These are phyloP conservation scores for Penicillium griseofulvum DNA, from an alignment of 2,329 filamentous ascomycete genomes.

Conservation along the genomic window DNA sequence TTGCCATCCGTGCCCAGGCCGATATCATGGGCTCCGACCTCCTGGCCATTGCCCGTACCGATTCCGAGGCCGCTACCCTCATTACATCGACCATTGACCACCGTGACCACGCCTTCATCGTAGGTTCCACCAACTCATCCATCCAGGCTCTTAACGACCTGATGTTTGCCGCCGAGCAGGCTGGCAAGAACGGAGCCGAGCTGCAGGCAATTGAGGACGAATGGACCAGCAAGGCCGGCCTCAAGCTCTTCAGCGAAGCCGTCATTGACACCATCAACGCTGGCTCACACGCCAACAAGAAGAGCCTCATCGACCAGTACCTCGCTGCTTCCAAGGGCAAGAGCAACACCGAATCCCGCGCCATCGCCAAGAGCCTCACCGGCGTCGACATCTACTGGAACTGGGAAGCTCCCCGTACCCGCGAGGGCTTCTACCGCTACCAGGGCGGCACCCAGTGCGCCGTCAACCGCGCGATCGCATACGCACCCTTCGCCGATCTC, in stretches of 20 bases:
- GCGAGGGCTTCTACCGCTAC: conserved; percentile 93
- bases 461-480: conserved; percentile 84
- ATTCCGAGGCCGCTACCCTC: conserved; percentile 95
- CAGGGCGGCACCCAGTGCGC: conserved; percentile 88
- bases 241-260: conserved; percentile 88
- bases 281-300: conserved; percentile 64
- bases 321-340: conserved; percentile 70
- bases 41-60: conserved; percentile 86
- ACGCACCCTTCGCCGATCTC: conserved; percentile 88
- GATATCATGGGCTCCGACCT: conserved; percentile 97
- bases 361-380: conserved; percentile 71
- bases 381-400: conserved; percentile 85
- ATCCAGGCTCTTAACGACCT: conserved; percentile 84
- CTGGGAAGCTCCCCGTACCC: conserved; percentile 89
- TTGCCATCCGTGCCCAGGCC: conserved; percentile 94
- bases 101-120: conserved; percentile 90
- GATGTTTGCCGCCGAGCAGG: conserved; percentile 79
- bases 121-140: conserved; percentile 81
- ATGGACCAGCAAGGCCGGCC: conserved; percentile 74
- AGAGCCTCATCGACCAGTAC: conserved; percentile 66
- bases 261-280: conserved; percentile 78
- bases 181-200: conserved; percentile 74
- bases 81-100: conserved; percentile 96
- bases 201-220: conserved; percentile 90
- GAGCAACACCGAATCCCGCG: conserved; percentile 77